Base-by-base conservation (phyloP, 2,329 filamentous ascomycete genomes). In the Polytolypa hystricis region DNA sequence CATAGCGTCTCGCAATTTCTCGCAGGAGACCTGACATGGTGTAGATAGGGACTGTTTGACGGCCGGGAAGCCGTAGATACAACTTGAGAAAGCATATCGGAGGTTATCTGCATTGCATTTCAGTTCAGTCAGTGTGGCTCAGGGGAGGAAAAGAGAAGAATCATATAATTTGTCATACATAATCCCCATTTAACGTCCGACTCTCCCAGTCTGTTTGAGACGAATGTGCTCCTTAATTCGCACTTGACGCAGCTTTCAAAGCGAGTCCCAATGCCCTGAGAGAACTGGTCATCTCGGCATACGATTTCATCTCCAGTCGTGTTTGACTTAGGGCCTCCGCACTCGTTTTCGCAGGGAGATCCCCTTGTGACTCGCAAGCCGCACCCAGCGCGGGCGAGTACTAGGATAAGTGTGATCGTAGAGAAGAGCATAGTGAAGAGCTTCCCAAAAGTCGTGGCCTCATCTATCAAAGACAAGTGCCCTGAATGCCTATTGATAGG, bases 41-140 rank as follows among this genome's bases (percentile, higher is more conserved):
- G 60, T 64, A 5, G 62, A 65, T 11, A 62, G 39, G 5, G 51
- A 47, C 54, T 61, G 42, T 43, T 52, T 40, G 50, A 48, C 16
- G 36, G 41, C 44, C 5, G 64, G 64, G 18, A 46, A 60, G 19
- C 56, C 61, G 46, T 58, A 67, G 23, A 67, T 56, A 42, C 64
- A 67, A 29, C 51, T 55, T 4, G 61, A 57, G 26, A 66, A 56
- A 1, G 62, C 55, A 42, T 55, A 67, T 27, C 64, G 63, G 32
- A 67, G 54, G 35, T 66, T 66, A 48, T 63, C 64, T 67, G 44
- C n/a, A n/a, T n/a, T n/a, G n/a, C n/a, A n/a, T n/a, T n/a, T n/a
- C n/a, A n/a, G n/a, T n/a, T n/a, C n/a, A n/a, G n/a, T n/a, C n/a
- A n/a, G n/a, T n/a, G n/a, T n/a, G n/a, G n/a, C n/a, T n/a, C n/a